Evolutionary conservation across 192 early-diverging fungal genomes (phyloP), one percentile per base, ranked within the genome.

Genomic region (Glomus cerebriforme): DNA sequence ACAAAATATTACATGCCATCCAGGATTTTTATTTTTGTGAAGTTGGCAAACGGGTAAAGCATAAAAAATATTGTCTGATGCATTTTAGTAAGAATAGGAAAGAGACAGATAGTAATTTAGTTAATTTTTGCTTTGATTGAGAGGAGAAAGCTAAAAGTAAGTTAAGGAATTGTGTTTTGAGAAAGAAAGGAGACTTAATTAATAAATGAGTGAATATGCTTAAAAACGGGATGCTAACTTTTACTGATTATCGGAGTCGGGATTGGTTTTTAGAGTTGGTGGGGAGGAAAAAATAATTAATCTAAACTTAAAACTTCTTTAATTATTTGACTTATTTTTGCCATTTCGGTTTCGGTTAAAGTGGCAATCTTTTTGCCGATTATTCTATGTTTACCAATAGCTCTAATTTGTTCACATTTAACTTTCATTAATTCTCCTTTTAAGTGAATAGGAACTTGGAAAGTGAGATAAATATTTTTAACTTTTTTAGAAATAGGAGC

Each of bases 11-110:
- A 35, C 67, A 69, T 69, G 34, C 6, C 12, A 69, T 69, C 35
- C 67, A 69, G 32, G 67, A 69, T 32, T 69, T 69, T 39, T 69
- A 69, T 69, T 69, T 69, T 69, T 69, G 35, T 69, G 67, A 69
- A 69, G 17, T 63, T n/a, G 24, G 59, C 1, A 24, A n/a, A 59
- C 2, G 58, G 58, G 64, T 66, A 6, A 19, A 66, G 10, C n/a
- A n/a, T n/a, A 66, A 66, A 29, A 66, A 66, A 66, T 66, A 66
- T 66, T 19, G n/a, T 26, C 27, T 66, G 27, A 66, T 66, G 64
- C 64, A 66, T 29, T 66, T 66, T 66, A 66, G 7, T 29, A 19
- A 29, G 15, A 66, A 66, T 66, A 66, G 26, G 64, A 66, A 66
- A 29, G 64, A 66, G 15, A 66, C 64, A 10, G 64, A 66, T 19